Base-by-base conservation (phyloP, 2,329 filamentous ascomycete species). In the Stylonectria norvegica region DNA sequence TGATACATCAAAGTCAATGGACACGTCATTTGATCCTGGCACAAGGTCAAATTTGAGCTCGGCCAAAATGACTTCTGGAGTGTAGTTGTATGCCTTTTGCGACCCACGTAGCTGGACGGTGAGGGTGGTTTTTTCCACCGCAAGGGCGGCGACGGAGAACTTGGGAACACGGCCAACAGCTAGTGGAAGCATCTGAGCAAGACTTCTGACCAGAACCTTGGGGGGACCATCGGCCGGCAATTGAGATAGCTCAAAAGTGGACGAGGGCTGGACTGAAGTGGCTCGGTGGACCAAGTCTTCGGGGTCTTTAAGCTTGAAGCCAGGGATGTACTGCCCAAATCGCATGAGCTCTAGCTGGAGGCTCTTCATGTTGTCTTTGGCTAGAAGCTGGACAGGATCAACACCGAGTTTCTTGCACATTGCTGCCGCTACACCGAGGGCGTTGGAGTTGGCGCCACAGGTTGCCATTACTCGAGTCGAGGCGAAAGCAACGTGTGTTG, bases 381-480 rank as follows among this genome's bases (percentile, higher is more conserved):
- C 40, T 2, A 56, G 37, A 5, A 56, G 43, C 20, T 53, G 35
- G 11, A 51, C 38, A 4, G 53, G 53, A 22, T 56, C 49, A 12
- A 47, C 20, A 6, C 29, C 29, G 2, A 49, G 34, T 11, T 34
- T 34, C 41, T 54, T 54, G 45, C 53, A 56, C 16, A 56, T 34
- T 3, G 43, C 42, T 2, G 43, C 51, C 1, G 53, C 53, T 3
- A 56, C 40, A 7, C 53, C 53, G 1, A 56, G 42, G 5, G 53
- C 51, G 18, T 54, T 53, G 33, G 51, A 44, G 23, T 55, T 56
- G 34, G 49, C 45, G 28, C 53, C 53, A 12, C 39, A 53, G 3
- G 51, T 56, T 8, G 53, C 53, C 53, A 56, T 55, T 23, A 56
- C 53, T n/a, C 53, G 43, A 4, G 53, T 53, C 5, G 53, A 56